Base-by-base conservation (phyloP, 768 basidiomycete genomes). In the Mrakia frigida region DNA sequence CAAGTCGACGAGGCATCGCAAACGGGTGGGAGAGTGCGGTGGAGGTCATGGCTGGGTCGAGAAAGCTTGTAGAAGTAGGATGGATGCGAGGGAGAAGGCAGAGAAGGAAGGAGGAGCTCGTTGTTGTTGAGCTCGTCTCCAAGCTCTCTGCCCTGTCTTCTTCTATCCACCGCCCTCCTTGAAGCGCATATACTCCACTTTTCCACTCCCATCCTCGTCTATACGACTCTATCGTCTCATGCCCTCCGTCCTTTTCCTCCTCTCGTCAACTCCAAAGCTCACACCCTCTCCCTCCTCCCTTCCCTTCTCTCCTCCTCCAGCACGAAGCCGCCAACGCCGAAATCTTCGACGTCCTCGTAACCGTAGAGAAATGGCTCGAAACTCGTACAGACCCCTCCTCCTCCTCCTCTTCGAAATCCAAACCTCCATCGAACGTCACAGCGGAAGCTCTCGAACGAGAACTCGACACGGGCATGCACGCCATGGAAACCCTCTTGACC, bases 301-400 rank as follows among this genome's bases (percentile, higher is more conserved):
- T 56, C 21, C 33, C 37, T 59, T 13, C 52, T 67, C 16, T 41
- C 18, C 6, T 35, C 39, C 33, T 25, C 35, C 61, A 77, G 76
- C 76, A 77, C 70, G 76, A 77, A 35, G 72, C 76, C 0, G 76
- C 76, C 60, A 77, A 77, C 63, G 76, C 76, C 59, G 76, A 77
- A 39, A 77, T 77, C 50, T 77, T 77, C n/a, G 50, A 71, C 3
- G 53, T 71, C 14, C 76, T 77, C 67, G 59, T 72, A 37, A 46
- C 71, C n/a, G 50, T 73, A 46, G 71, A 77, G 52, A 31, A 53
- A 21, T 77, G 70, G 52, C 76, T 77, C 23, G 60, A 71, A 6
- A 63, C 63, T 23, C 76, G 71, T 3, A 43, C 39, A 25, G 28
- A 43, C 33, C 37, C 70, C 65, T 50, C 61, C 75, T 59, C 56